Evolutionary conservation across 2,329 filamentous ascomycete species (phyloP), one percentile per base, ranked within the genome.

Genomic region (Neospermospora avenae): DNA sequence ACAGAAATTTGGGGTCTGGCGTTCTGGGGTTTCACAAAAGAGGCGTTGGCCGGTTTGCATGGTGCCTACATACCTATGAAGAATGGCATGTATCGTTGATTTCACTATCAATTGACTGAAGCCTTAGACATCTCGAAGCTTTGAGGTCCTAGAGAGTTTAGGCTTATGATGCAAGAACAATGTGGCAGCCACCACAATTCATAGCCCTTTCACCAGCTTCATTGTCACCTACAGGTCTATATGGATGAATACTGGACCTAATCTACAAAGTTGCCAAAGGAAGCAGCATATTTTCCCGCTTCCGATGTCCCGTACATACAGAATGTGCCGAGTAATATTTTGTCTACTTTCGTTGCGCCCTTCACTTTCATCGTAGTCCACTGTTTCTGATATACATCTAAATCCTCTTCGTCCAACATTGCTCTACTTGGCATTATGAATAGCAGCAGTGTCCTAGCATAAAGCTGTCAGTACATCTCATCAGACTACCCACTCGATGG

Each of bases 371-470:
- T n/a, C n/a, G n/a, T n/a, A n/a, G n/a, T n/a, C n/a, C n/a, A n/a
- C n/a, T n/a, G n/a, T n/a, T n/a, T n/a, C n/a, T n/a, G n/a, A n/a
- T n/a, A n/a, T n/a, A n/a, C n/a, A n/a, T 13, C 4, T 28, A 13
- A 16, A 11, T 13, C 24, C n/a, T 11, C 5, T 10, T n/a, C 7
- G n/a, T 13, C 22, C n/a, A 2, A 6, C 22, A 41, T 10, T 24
- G 35, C 44, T 34, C 41, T 53, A 68, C 45, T 66, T 68, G 1
- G 65, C 63, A 63, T 67, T 67, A 58, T 60, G 55, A 58, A 60
- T 59, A 42, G 67, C 63, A 62, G 64, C 64, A 39, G 66, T 60
- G 57, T 68, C 65, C 60, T 68, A 18, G 20, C 3, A 18, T 39
- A 22, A 22, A 59, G 41, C 4, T 8, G 18, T 42, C 18, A 42